Evolutionary conservation across 179 eudicot genomes (phyloP), one percentile per base, ranked within the genome.

Genomic region (Pouteria campechiana): DNA sequence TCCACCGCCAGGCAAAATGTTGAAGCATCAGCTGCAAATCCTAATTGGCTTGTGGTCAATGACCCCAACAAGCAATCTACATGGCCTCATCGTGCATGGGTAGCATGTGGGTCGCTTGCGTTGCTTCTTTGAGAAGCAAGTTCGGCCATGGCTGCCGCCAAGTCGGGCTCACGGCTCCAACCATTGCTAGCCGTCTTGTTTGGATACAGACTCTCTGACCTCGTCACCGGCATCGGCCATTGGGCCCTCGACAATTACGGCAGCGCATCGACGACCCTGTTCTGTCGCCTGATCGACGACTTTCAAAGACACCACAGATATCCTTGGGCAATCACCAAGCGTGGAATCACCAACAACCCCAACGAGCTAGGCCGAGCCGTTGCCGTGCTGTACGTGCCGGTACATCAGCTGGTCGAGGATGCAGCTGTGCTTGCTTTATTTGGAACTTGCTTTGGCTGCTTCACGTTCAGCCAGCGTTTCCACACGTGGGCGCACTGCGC

Each of bases 161-260:
- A 37, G 2, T 55, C 90, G 5, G 76, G 79, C 39, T 40, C 27
- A 0, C 76, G 76, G 81, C 58, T 48, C 40, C 78, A 74, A 38
- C 95, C 94, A 3, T 3, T 70, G 0, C 32, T 76, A 14, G 80
- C 97, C 0, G 73, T 61, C 13, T 10, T 67, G 35, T 30, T 46
- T 5, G 98, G 98, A 8, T 86, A 85, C 65, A n/a, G 81, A 11
- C 39, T 86, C 8, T 82, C 95, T 0, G 95, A 90, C 54, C 81
- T 90, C 1, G 93, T 78, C 28, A 78, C 95, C 0, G 98, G 94
- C 11, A 59, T 89, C 23, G 84, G 81, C 57, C 97, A 89, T 36
- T 89, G 93, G 97, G 97, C 68, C 16, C 78, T 90, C 3, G 95
- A 90, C 58, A 90, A 86, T 52, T 90, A 81, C 17, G 95, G 98